Evolutionary conservation across 2,329 filamentous ascomycete genomes (phyloP).

Genomic region (Sporothrix pallida): DNA sequence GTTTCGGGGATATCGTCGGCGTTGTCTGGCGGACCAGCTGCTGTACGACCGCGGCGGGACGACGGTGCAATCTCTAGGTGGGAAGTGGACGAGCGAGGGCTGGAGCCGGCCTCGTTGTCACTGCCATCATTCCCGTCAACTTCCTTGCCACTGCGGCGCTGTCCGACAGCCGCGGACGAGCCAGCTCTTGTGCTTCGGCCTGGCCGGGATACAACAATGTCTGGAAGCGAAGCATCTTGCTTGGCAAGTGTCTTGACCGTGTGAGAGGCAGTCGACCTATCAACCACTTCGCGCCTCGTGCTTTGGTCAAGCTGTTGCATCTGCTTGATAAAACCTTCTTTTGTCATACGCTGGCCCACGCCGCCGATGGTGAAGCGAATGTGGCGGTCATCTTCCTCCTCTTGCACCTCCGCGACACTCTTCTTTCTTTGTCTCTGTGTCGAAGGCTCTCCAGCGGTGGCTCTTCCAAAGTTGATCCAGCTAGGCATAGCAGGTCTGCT

Average conservation of each 20-base stretch:
- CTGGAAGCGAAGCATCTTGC: slow-evolving; percentile 43
- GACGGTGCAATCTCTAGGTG: not conserved
- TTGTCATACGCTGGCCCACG: slow-evolving; percentile 76
- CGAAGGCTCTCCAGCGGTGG: slow-evolving; percentile 42
- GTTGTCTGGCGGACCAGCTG: not conserved
- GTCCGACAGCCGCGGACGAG: not conserved
- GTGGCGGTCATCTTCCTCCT: slow-evolving; percentile 70
- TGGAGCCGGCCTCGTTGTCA: slow-evolving; percentile 1
- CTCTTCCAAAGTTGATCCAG: slow-evolving; percentile 57
- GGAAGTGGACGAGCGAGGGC: slow-evolving; percentile 30
- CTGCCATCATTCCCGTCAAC: not conserved
- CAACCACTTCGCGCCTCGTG: slow-evolving; percentile 61
- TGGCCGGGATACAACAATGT: slow-evolving; percentile 22
- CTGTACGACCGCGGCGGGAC: not conserved
- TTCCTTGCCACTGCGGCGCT: slow-evolving; percentile 7
- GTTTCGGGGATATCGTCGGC: slow-evolving; percentile 58
- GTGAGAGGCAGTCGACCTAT: slow-evolving; percentile 56
- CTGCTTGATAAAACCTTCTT: slow-evolving; percentile 77
- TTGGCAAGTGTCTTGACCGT: slow-evolving; percentile 58
- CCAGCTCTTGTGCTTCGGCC: slow-evolving; percentile 24
- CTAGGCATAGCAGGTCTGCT: slow-evolving; percentile 52
- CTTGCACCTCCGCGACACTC: slow-evolving; percentile 50
- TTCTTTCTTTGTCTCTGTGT: slow-evolving; percentile 47
- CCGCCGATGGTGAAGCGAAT: slow-evolving; percentile 79
- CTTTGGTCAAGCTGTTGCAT: slow-evolving; percentile 74